phyloP scores from a whole-genome alignment of 768 basidiomycete genomes.

The Gymnopilus junonius region DNA sequence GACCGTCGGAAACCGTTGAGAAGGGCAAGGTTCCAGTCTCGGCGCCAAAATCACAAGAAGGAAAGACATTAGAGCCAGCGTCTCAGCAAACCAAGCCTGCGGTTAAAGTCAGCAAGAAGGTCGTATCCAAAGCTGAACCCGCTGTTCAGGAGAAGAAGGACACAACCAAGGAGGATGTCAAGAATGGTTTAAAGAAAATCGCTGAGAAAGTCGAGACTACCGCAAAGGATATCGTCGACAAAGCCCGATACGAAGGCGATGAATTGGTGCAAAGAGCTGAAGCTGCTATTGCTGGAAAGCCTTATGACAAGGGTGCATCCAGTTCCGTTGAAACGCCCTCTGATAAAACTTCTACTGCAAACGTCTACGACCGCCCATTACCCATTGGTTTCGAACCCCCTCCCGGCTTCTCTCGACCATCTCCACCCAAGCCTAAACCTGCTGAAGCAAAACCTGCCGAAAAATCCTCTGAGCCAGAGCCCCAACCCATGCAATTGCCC shows the following conservation, averaged over 20 bases:
- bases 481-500: constrained; percentile 55
- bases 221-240: constrained; percentile 46
- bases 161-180: constrained; percentile 46
- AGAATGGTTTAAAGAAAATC: constrained; percentile 30
- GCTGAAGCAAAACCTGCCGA: constrained; percentile 12
- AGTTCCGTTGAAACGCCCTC: constrained; percentile 24
- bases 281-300: constrained; percentile 60
- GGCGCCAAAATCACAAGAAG: constrained; percentile 38
- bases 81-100: constrained; percentile 23
- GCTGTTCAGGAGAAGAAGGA: constrained; percentile 34
- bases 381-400: constrained; percentile 97
- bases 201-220: constrained; percentile 31
- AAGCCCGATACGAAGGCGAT: constrained; percentile 66
- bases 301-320: constrained; percentile 31
- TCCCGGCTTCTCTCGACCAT: constrained; percentile 78
- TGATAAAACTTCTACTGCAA: constrained; percentile 21
- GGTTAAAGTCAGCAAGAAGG: constrained; percentile 42
- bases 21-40: constrained; percentile 33
- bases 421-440: constrained; percentile 45
- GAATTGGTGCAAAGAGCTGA: constrained; percentile 77
- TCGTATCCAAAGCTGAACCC: constrained; percentile 49
- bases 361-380: constrained; percentile 70
- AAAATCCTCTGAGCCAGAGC: constrained; percentile 27
- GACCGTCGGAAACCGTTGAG: constrained; percentile 36
- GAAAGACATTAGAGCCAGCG: background rate